phyloP scores from a whole-genome alignment of 2,329 filamentous ascomycete genomes.

The Gaeumannomyces tritici region DNA sequence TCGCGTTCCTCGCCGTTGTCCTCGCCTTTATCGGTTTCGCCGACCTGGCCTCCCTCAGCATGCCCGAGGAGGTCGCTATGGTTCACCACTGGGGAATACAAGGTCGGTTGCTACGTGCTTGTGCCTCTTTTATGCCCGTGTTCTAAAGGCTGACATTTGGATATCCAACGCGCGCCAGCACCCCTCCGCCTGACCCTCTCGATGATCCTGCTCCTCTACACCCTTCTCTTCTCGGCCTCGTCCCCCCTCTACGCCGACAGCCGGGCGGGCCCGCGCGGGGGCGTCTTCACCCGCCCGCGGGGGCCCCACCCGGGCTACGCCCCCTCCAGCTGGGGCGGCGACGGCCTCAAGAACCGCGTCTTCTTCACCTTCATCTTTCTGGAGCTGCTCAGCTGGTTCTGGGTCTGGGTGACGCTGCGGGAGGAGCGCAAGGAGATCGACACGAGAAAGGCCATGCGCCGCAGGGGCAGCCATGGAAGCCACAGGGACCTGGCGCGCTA shows the following conservation, averaged over 20 bases:
- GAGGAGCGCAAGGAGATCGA: slow-evolving; percentile 48
- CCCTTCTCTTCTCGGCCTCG: slow-evolving; percentile 48
- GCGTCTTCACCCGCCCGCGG: slow-evolving; percentile 24
- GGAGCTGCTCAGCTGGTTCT: slow-evolving; percentile 81
- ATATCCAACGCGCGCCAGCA: slow-evolving; percentile 23
- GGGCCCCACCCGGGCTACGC: slow-evolving; percentile 25
- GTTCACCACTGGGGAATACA: slow-evolving; percentile 58
- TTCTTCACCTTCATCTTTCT: slow-evolving; percentile 79
- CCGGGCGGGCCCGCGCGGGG: slow-evolving; percentile 12
- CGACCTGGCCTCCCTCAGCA: slow-evolving; percentile 57
- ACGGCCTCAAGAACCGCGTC: slow-evolving; percentile 71
- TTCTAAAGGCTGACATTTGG: background rate
- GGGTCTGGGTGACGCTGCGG: slow-evolving; percentile 63
- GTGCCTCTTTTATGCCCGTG: slow-evolving; percentile 32
- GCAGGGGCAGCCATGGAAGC: slow-evolving; percentile 10
- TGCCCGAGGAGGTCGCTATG: slow-evolving; percentile 56
- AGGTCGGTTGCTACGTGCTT: slow-evolving; percentile 42
- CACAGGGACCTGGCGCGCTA: background rate
- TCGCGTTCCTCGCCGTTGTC: slow-evolving; percentile 63
- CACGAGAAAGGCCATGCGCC: slow-evolving; percentile 25
- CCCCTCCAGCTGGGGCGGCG: slow-evolving; percentile 40
- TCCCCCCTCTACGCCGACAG: slow-evolving; percentile 37
- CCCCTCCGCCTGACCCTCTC: slow-evolving; percentile 58
- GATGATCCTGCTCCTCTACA: slow-evolving; percentile 52
- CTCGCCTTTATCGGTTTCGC: slow-evolving; percentile 51